Conservation (phyloP, 139 green algal genomes). For the Chlamydomonas asymmetrica region DNA sequence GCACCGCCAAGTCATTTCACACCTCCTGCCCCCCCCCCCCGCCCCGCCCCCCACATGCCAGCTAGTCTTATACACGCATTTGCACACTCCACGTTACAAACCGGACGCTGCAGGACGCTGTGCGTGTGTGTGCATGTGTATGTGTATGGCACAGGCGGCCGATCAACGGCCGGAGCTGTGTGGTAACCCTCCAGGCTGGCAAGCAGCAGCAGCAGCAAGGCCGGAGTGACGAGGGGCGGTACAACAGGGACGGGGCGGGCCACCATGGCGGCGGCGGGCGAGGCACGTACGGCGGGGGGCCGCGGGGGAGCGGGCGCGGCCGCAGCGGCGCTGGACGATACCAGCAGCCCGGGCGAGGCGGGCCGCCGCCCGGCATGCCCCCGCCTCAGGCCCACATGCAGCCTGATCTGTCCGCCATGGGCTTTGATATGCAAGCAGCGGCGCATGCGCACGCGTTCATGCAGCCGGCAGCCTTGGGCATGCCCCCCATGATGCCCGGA, state of each 20-base stretch:
- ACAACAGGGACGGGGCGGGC: background rate
- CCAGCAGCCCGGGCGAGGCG: background rate
- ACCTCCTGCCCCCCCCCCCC: background rate
- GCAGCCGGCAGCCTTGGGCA: too few relatives aligned
- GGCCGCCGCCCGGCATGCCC: background rate
- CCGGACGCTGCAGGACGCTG: too few relatives aligned
- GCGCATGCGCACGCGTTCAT: too few relatives aligned
- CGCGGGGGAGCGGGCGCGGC: background rate
- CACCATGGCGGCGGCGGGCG: background rate
- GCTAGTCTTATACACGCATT: background rate
- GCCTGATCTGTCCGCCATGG: too few relatives aligned
- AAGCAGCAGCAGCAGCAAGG: background rate
- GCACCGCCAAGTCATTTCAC: background rate
- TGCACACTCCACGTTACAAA: background rate
- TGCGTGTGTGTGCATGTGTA: too few relatives aligned
- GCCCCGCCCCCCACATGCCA: background rate
- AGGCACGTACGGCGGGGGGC: background rate
- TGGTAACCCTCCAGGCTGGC: conserved; percentile 6
- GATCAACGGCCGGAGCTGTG: conserved; percentile 14
- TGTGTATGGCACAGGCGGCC: too few relatives aligned
- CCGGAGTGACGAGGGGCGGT: too few relatives aligned
- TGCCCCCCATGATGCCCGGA: too few relatives aligned
- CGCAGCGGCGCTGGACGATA: background rate
- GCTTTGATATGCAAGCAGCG: too few relatives aligned
- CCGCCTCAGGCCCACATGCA: too few relatives aligned